Conservation (phyloP, 140 eudicot genomes). For the Anethum foeniculum region DNA sequence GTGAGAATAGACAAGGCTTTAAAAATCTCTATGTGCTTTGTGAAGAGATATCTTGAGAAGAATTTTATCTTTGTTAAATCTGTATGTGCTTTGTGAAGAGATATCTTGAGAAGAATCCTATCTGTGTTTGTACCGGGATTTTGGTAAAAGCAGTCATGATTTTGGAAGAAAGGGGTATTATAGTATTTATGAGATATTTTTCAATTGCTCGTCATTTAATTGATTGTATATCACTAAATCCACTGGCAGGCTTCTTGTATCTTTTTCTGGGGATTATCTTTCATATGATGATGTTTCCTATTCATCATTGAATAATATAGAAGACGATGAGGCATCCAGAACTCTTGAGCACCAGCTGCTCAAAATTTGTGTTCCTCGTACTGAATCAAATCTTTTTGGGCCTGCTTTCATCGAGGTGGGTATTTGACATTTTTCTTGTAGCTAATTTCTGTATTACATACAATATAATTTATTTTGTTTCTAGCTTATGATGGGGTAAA, state of each 20-base stretch:
- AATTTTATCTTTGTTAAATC: background rate
- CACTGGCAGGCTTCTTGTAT: conserved; percentile 55
- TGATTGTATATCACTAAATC: conserved; percentile 4
- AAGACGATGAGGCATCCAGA: conserved; percentile 19
- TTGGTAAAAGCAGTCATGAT: background rate
- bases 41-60: background rate
- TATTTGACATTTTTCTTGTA: conserved; percentile 5
- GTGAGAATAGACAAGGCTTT: background rate
- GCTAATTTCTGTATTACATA: background rate
- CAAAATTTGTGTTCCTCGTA: conserved; percentile 54
- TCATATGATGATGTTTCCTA: conserved; percentile 21
- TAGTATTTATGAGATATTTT: background rate
- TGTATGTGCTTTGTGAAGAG: background rate
- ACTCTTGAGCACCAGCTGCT: conserved; percentile 44
- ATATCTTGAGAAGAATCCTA: background rate
- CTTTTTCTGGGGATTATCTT: conserved; percentile 66
- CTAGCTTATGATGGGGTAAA: background rate
- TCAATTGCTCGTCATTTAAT: background rate
- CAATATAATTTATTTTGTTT: background rate
- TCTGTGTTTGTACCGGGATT: background rate
- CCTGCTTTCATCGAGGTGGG: conserved; percentile 89
- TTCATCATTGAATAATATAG: conserved; percentile 25
- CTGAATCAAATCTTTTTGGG: conserved; percentile 50
- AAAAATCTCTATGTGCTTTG: background rate
- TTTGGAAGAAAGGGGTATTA: background rate